Evolutionary conservation across 1,139 yeast genomes (phyloP).

Genomic region (Yamadazyma dushanensis): DNA sequence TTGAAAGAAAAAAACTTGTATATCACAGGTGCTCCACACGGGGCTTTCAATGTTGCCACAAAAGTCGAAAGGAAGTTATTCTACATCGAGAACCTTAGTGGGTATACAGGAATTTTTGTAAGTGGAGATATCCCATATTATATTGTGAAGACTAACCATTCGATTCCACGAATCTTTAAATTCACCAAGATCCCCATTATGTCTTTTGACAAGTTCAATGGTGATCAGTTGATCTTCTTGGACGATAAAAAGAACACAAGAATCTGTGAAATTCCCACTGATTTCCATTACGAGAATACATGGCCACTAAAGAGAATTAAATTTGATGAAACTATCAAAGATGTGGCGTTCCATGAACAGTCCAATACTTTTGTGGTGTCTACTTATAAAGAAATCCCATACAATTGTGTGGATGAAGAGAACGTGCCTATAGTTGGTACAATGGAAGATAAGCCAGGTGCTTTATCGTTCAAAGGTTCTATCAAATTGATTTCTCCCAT

Average conservation of each 20-base stretch:
- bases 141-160: conserved; percentile 61
- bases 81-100: conserved; percentile 58
- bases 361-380: conserved; percentile 68
- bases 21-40: conserved; percentile 74
- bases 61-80: conserved; percentile 68
- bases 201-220: conserved; percentile 57
- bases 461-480: conserved; percentile 56
- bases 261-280: conserved; percentile 57
- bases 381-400: conserved; percentile 59
- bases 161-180: conserved; percentile 67
- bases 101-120: conserved; percentile 61
- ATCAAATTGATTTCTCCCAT: conserved; percentile 69
- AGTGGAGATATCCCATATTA: conserved; percentile 77
- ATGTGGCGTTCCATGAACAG: conserved; percentile 70
- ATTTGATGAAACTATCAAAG: conserved; percentile 66
- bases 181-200: conserved; percentile 65
- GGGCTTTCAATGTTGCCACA: conserved; percentile 69
- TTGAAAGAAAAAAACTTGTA: conserved; percentile 47
- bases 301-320: conserved; percentile 58
- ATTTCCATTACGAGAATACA: conserved; percentile 58
- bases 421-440: conserved; percentile 63
- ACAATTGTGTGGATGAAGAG: conserved; percentile 74
- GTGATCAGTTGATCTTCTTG: conserved; percentile 67
- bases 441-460: conserved; percentile 48
- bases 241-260: conserved; percentile 74